Conservation (phyloP, 768 basidiomycete genomes). For the Trametes elegans region DNA sequence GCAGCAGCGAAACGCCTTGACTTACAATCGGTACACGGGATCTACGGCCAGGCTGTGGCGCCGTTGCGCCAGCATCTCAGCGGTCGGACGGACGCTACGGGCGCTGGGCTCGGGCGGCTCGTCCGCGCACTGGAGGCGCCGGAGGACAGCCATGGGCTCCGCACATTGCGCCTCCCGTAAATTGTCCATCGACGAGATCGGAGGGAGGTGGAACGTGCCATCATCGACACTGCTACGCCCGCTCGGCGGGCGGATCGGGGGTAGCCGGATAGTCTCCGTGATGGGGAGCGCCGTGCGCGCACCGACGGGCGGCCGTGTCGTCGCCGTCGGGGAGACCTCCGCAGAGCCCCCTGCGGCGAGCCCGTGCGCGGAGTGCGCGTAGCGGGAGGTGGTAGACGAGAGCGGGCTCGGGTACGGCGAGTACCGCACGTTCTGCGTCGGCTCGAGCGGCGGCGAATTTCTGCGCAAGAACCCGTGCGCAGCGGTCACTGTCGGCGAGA, state of each 20-base stretch:
- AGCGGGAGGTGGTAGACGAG: slow-evolving; percentile 23
- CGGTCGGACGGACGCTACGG: slow-evolving; percentile 3
- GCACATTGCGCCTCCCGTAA: slow-evolving; percentile 47
- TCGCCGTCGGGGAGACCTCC: slow-evolving; percentile 36
- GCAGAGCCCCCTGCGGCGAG: slow-evolving; percentile 34
- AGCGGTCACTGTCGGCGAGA: slow-evolving; percentile 17
- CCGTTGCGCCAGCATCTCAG: slow-evolving; percentile 9
- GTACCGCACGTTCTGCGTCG: slow-evolving; percentile 34
- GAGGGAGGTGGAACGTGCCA: slow-evolving; percentile 25
- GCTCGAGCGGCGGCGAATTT: slow-evolving; percentile 32
- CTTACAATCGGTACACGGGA: slow-evolving; percentile 6
- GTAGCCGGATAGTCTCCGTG: slow-evolving; percentile 36
- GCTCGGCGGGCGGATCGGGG: slow-evolving; percentile 40
- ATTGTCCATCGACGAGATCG: slow-evolving; percentile 54
- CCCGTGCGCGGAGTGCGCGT: slow-evolving; percentile 24
- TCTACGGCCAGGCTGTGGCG: slow-evolving; percentile 16
- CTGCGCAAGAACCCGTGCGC: slow-evolving; percentile 27
- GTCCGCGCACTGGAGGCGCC: slow-evolving; percentile 60
- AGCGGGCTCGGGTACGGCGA: slow-evolving; percentile 43
- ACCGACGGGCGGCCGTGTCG: slow-evolving; percentile 28
- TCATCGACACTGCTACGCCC: slow-evolving; percentile 5
- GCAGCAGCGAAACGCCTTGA: not conserved
- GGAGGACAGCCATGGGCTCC: slow-evolving; percentile 66
- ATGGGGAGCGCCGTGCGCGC: slow-evolving; percentile 18
- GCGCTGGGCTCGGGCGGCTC: slow-evolving; percentile 23